These are phyloP conservation scores for Fagus crenata DNA, from an alignment of 306 rosid species.

Conservation along the genomic window DNA sequence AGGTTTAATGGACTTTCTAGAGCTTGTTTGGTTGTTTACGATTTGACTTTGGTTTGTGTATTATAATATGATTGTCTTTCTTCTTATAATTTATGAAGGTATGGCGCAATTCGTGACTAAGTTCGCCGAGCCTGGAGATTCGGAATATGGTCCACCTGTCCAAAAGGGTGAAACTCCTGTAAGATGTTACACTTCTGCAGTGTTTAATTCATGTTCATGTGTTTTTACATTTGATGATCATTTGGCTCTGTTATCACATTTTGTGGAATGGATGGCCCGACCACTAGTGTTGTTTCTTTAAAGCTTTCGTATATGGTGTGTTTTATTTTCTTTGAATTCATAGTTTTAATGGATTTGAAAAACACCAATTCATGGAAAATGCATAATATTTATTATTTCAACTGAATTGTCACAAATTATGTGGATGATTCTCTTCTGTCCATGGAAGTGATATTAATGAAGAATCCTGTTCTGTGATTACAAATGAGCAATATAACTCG, in stretches of 20 bases:
- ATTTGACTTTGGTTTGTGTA: constrained; percentile 5
- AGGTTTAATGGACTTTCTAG: constrained; percentile 38
- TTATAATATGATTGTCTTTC: not conserved
- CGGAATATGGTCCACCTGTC: constrained; percentile 79
- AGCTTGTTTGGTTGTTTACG: not conserved
- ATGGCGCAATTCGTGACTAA: constrained; percentile 81
- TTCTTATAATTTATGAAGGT: constrained; percentile 45
- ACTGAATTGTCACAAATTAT: not conserved
- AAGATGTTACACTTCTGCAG: constrained; percentile 26
- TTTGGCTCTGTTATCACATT: not conserved
- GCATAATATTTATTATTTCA: not conserved
- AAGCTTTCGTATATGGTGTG: not conserved
- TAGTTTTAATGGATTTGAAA: not conserved
- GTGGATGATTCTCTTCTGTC: not conserved
- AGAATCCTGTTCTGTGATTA: not conserved
- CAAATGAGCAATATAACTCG: not conserved
- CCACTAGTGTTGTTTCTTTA: not conserved
- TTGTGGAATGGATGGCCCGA: not conserved
- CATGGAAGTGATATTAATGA: not conserved
- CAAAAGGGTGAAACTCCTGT: constrained; percentile 81
- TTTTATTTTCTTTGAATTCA: not conserved
- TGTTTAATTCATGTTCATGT: not conserved
- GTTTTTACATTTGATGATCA: not conserved
- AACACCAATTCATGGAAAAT: not conserved
- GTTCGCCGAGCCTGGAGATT: constrained; percentile 81